Conservation (phyloP, 768 basidiomycete genomes). For the Calvatia gigantea region DNA sequence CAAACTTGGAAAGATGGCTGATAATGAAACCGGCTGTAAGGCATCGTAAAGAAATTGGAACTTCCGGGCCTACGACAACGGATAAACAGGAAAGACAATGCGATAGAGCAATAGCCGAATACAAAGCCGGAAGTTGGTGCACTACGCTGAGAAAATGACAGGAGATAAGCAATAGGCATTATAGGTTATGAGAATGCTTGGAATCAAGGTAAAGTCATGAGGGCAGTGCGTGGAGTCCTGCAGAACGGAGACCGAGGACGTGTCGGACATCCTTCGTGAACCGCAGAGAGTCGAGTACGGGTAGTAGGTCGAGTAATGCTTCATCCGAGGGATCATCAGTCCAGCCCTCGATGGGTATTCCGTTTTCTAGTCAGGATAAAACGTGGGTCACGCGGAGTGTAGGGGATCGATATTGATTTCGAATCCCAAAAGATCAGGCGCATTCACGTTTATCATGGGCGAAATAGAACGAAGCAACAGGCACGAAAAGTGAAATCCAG, state of each 20-base stretch:
- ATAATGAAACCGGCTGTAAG: background rate
- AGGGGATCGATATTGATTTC: too few relatives aligned
- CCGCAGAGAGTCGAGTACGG: constrained; percentile 91
- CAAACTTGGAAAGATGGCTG: background rate
- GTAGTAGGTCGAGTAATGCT: constrained; percentile 91
- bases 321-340: constrained; percentile 96
- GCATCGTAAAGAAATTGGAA: background rate
- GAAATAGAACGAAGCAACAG: constrained; percentile 4
- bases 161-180: background rate
- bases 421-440: too few relatives aligned
- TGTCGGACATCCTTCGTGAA: constrained; percentile 95
- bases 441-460: too few relatives aligned
- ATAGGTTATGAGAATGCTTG: constrained; percentile 7
- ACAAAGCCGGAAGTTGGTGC: background rate
- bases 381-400: background rate
- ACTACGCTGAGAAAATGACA: background rate
- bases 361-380: constrained; percentile 65
- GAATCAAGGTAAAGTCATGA: constrained; percentile 23
- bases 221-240: constrained; percentile 27
- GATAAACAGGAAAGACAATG: background rate
- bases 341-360: constrained; percentile 99
- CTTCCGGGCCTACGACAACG: background rate
- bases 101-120: background rate
- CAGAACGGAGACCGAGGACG: constrained; percentile 69
- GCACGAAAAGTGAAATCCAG: background rate